phyloP scores from a whole-genome alignment of 441 rosid species.

The Aleurites moluccanus region DNA sequence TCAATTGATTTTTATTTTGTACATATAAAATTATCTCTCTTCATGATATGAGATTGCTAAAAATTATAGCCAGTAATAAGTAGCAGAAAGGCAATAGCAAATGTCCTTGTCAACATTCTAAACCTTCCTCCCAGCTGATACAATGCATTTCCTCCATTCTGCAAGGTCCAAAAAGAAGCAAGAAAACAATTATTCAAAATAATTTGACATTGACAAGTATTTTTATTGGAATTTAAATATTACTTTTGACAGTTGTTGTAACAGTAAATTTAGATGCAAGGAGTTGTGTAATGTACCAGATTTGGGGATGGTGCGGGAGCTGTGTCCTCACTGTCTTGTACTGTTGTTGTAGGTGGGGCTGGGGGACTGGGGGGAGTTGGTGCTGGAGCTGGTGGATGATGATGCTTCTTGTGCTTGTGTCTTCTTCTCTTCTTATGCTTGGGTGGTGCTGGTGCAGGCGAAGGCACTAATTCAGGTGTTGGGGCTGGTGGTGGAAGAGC shows the following conservation, averaged over 20 bases:
- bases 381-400: conserved; percentile 76
- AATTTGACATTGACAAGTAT: not conserved
- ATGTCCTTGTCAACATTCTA: conserved; percentile 47
- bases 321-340: conserved; percentile 51
- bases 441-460: conserved; percentile 65
- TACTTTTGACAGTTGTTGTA: not conserved
- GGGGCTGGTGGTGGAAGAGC: conserved; percentile 53
- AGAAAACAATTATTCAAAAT: conserved; percentile 4
- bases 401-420: conserved; percentile 80
- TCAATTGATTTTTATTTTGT: conserved; percentile 23
- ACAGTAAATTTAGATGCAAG: conserved; percentile 7
- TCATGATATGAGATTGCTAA: conserved; percentile 28
- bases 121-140: conserved; percentile 41
- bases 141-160: conserved; percentile 65
- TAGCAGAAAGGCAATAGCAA: conserved; percentile 51
- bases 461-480: conserved; percentile 35
- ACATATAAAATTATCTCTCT: conserved; percentile 32
- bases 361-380: conserved; percentile 83
- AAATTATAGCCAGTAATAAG: conserved; percentile 41
- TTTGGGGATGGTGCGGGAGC: conserved; percentile 90
- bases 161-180: conserved; percentile 28
- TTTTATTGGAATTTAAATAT: conserved; percentile 6
- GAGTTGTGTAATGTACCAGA: conserved; percentile 39
- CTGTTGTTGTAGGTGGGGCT: conserved; percentile 64
- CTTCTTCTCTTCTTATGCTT: conserved; percentile 63